These are phyloP conservation scores for Vaccinium myrtillus DNA, from an alignment of 148 eudicot genomes.

Conservation along the genomic window DNA sequence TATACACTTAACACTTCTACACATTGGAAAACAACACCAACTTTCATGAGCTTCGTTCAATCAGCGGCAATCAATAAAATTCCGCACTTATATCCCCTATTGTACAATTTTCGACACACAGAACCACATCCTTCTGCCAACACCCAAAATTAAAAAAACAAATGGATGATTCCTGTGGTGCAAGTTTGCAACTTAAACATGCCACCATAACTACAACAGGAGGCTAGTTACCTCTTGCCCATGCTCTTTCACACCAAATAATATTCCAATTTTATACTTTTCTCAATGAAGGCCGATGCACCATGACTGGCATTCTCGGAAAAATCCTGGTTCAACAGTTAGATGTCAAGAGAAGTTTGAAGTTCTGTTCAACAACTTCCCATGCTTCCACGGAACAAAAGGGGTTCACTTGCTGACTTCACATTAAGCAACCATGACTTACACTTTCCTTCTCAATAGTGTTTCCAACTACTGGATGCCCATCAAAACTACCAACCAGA, in stretches of 20 bases:
- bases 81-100: background rate
- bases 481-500: background rate
- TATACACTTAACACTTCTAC: background rate
- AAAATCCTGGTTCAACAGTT: background rate
- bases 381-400: background rate
- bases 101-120: background rate
- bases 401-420: background rate
- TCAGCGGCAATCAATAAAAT: background rate
- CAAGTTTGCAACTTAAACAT: background rate
- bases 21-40: background rate
- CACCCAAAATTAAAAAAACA: background rate
- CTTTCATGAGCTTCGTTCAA: background rate
- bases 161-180: no score
- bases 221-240: background rate
- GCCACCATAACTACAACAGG: background rate
- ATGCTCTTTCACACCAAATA: background rate
- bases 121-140: background rate
- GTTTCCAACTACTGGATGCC: background rate
- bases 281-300: background rate
- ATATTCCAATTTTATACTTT: background rate
- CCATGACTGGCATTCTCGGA: constrained; percentile 6
- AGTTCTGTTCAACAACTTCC: background rate
- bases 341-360: background rate
- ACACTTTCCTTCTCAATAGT: background rate
- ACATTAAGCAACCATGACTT: background rate